phyloP scores from a whole-genome alignment of 2,329 filamentous ascomycete species.

The Trichoderma sp. region DNA sequence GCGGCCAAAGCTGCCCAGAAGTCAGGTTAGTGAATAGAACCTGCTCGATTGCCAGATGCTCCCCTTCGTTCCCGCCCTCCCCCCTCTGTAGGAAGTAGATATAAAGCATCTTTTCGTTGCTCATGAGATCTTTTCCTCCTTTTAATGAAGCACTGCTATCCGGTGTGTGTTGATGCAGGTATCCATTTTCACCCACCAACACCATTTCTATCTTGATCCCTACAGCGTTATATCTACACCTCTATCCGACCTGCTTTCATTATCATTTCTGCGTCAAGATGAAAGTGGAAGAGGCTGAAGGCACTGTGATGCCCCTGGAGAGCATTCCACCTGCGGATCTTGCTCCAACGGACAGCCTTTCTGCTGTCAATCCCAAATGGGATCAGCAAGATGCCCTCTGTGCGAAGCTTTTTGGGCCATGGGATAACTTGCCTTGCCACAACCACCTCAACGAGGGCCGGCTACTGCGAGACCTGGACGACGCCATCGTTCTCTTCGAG shows the following conservation, averaged over 20 bases:
- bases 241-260: background rate
- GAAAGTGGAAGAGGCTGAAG: conserved; percentile 3
- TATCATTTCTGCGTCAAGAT: background rate
- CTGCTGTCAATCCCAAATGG: conserved; percentile 10
- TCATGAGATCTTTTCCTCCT: background rate
- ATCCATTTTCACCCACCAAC: background rate
- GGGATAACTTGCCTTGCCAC: conserved; percentile 21
- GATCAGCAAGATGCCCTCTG: conserved; percentile 9
- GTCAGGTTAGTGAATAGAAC: conserved; percentile 8
- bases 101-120: background rate
- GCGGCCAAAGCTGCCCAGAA: background rate
- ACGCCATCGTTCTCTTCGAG: conserved; percentile 27
- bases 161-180: background rate
- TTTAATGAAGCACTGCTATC: background rate
- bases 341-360: background rate
- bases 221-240: conserved; percentile 18
- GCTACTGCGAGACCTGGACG: conserved; percentile 26
- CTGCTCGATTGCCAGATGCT: background rate
- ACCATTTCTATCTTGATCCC: conserved; percentile 5
- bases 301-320: background rate
- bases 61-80: background rate
- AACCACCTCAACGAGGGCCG: conserved; percentile 1
- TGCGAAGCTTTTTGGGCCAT: conserved; percentile 19
- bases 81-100: background rate
- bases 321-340: background rate